Base-by-base conservation (phyloP, 2,329 filamentous ascomycete species). In the Trichoderma atroviride region DNA sequence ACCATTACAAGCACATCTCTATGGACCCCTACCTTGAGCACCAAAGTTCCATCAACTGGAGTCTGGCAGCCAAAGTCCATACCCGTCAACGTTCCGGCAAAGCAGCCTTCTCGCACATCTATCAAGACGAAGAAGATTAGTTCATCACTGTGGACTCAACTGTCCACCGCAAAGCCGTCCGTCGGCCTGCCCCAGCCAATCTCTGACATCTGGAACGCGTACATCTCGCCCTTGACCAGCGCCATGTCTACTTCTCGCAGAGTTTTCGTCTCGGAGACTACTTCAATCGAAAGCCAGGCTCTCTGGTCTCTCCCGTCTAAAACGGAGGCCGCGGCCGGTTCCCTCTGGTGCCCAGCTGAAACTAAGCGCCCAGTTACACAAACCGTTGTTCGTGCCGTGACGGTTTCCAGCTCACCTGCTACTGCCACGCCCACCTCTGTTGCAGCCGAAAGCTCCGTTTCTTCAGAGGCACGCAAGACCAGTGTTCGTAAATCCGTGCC, bases 1-100 rank as follows among this genome's bases (percentile, higher is more conserved):
- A n/a, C 55, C 13, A 67, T 59, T 13, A 52, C 67, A 5, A 69
- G 67, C 58, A 65, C 67, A 29, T 64, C 67, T n/a, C 11, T 64
- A 19, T 67, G 64, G 64, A 37, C 29, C 2, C 40, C 40, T 24
- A 6, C 53, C 1, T 5, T 5, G 9, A 55, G 10, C 5, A 29
- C 33, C 4, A 31, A 67, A 24, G 13, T 55, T 37, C 53, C 35
- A 2, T 29, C 22, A 5, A 43, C 27, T 27, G 64, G 64, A 13
- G 29, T 67, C 24, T 67, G 64, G 64, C 27, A 59, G 37, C 19
- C 64, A 10, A 59, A 67, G 40, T 37, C 40, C 14, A 59, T 22
- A n/a, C 22, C 14, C 11, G 13, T 37, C 10, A n/a, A 6, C 10
- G 9, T 9, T 19, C 29, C 29, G 56, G 19, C 19, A 40, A 24